phyloP scores from a whole-genome alignment of 2,329 filamentous ascomycete genomes.

The Verticillium tricorpus region DNA sequence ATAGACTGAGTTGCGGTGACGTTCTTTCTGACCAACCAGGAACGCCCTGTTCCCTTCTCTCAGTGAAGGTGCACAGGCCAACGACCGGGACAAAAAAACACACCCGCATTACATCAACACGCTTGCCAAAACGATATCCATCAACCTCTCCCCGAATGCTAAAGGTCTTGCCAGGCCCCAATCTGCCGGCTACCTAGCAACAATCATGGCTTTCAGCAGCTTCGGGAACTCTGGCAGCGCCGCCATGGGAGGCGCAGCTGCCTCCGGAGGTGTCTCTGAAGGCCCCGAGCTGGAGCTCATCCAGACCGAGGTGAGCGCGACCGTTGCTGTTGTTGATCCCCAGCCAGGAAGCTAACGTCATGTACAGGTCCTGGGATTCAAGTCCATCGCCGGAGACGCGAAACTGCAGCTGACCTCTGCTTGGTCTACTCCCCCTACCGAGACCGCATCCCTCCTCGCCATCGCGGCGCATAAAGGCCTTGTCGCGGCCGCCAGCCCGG shows the following conservation, averaged over 20 bases:
- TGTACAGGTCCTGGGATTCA: constrained; percentile 69
- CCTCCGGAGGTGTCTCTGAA: constrained; percentile 31
- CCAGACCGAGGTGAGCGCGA: constrained; percentile 67
- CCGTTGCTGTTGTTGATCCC: not conserved
- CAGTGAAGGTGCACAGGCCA: not conserved
- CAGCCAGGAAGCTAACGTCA: not conserved
- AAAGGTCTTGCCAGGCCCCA: constrained; percentile 2
- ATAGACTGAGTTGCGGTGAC: not conserved
- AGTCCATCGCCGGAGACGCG: constrained; percentile 71
- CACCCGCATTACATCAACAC: not conserved
- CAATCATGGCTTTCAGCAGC: constrained; percentile 58
- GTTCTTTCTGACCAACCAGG: not conserved
- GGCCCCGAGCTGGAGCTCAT: constrained; percentile 73
- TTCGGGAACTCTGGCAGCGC: constrained; percentile 46
- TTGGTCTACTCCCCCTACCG: constrained; percentile 72
- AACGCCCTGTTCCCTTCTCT: not conserved
- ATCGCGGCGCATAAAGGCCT: constrained; percentile 77
- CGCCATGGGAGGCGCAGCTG: constrained; percentile 34
- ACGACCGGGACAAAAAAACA: not conserved
- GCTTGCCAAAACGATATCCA: constrained; percentile 1
- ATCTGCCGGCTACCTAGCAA: constrained; percentile 28
- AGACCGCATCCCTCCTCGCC: constrained; percentile 77
- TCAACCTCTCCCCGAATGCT: constrained; percentile 19
- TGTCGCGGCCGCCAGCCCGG: constrained; percentile 81
- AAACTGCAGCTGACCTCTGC: constrained; percentile 76